phyloP scores from a whole-genome alignment of 495 filamentous ascomycete genomes.

The Parathielavia appendiculata region DNA sequence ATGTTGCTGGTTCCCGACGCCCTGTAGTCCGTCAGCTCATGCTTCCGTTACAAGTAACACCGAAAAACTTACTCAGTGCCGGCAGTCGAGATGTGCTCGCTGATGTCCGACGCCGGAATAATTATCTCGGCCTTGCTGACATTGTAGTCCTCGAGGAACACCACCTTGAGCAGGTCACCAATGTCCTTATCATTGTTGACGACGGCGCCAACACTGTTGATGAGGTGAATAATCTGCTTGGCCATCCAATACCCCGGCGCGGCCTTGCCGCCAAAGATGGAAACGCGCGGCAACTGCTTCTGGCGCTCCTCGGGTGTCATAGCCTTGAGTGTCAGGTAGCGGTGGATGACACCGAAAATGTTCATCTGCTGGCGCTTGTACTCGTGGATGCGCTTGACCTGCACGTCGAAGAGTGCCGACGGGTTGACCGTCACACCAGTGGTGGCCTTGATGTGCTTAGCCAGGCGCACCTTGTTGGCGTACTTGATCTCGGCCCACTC shows the following conservation, averaged over 20 bases:
- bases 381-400: slow-evolving; percentile 98
- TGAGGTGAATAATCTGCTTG: slow-evolving; percentile 94
- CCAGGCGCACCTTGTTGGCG: slow-evolving; percentile 65
- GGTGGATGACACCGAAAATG: slow-evolving; percentile 95
- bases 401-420: slow-evolving; percentile 84
- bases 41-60: slow-evolving; percentile 25
- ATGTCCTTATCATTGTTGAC: slow-evolving; percentile 90
- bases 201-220: slow-evolving; percentile 86
- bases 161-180: slow-evolving; percentile 90
- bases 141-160: slow-evolving; percentile 98
- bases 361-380: slow-evolving; percentile 99
- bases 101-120: slow-evolving; percentile 87
- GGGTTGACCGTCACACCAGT: slow-evolving; percentile 80
- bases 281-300: slow-evolving; percentile 86
- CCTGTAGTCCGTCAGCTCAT: slow-evolving; percentile 24
- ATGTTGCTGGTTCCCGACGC: slow-evolving; percentile 72
- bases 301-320: slow-evolving; percentile 80
- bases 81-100: slow-evolving; percentile 97
- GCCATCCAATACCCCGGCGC: slow-evolving; percentile 99
- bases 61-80: slow-evolving; percentile 65
- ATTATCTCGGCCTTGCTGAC: slow-evolving; percentile 99
- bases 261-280: slow-evolving; percentile 96
- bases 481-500: slow-evolving; percentile 90
- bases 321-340: slow-evolving; percentile 82
- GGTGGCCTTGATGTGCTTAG: slow-evolving; percentile 79